These are phyloP conservation scores for Aspergillus campestris DNA, from an alignment of 495 filamentous ascomycete genomes.

Conservation along the genomic window DNA sequence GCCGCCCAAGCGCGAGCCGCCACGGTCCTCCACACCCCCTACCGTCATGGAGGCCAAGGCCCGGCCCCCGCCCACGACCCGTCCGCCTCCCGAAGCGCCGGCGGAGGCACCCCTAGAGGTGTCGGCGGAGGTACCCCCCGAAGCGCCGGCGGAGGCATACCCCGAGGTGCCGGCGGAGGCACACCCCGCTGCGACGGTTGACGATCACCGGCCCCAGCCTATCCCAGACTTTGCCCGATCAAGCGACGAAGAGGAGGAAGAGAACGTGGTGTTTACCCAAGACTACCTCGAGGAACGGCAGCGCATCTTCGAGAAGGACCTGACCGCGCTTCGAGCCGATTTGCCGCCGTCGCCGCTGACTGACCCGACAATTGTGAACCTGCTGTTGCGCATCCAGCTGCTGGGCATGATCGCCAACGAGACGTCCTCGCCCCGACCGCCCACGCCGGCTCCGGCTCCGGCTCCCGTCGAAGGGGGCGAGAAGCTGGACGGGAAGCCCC, in stretches of 20 bases:
- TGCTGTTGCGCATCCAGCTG: conserved; percentile 38
- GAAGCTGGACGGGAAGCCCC: not conserved
- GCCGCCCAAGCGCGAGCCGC: not conserved
- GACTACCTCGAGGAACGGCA: conserved; percentile 44
- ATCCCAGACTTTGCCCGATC: conserved; percentile 28
- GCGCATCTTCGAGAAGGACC: conserved; percentile 38
- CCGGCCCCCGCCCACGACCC: not conserved
- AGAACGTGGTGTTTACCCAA: conserved; percentile 38
- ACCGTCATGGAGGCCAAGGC: not conserved
- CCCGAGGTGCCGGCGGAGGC: too few relatives aligned
- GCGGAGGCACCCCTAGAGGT: too few relatives aligned
- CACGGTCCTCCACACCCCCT: not conserved
- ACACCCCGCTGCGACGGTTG: too few relatives aligned
- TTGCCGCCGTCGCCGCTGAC: conserved; percentile 36
- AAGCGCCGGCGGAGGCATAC: not conserved
- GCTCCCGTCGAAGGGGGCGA: conserved; percentile 16
- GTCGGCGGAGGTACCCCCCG: too few relatives aligned
- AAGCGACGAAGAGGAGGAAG: conserved; percentile 41
- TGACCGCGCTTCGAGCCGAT: conserved; percentile 35
- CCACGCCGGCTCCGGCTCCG: conserved; percentile 9
- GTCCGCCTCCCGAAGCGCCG: not conserved
- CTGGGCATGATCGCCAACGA: conserved; percentile 33
- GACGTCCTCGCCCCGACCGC: conserved; percentile 13
- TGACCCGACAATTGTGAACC: conserved; percentile 35
- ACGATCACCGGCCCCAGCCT: not conserved